A percentile compares a stretch with the other conserved stretches of the same genome.
These are phyloP conservation scores for Psidium friedrichsthalianum DNA, from an alignment of 345 rosid genomes.

Conservation along the genomic window DNA sequence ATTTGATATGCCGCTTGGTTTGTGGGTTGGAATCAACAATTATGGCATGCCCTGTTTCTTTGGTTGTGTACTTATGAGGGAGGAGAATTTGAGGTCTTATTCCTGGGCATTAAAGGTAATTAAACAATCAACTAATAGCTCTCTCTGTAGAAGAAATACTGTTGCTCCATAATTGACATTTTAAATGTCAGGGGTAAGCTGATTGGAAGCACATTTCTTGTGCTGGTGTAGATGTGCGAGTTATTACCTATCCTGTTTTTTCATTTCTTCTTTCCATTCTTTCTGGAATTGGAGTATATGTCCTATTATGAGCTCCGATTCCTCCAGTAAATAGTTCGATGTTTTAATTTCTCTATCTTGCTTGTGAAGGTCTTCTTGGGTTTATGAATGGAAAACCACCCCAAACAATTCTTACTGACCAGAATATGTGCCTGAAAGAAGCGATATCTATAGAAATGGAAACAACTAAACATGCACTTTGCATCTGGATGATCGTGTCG, in stretches of 20 bases:
- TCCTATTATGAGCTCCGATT: not conserved
- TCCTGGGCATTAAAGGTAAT: conserved; percentile 97
- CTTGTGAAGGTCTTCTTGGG: conserved; percentile 47
- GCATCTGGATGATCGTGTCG: conserved; percentile 94
- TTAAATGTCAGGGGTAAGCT: too few species aligned
- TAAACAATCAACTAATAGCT: not conserved
- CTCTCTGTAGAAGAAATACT: not conserved
- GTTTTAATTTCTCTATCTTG: not conserved
- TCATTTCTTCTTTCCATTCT: not conserved
- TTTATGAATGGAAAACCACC: conserved; percentile 94
- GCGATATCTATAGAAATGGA: conserved; percentile 87
- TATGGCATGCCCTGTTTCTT: conserved; percentile 98
- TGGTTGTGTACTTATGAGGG: conserved; percentile 77
- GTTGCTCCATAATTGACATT: not conserved
- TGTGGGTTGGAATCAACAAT: conserved; percentile 91
- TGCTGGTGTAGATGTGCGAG: not conserved
- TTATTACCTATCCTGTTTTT: not conserved
- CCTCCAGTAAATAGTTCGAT: not conserved
- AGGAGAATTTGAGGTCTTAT: conserved; percentile 65
- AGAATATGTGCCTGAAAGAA: conserved; percentile 87
- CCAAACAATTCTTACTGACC: conserved; percentile 82
- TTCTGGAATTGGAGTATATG: not conserved
- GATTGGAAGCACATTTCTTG: too few species aligned
- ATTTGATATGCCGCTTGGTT: conserved; percentile 96
- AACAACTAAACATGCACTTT: conserved; percentile 73